Evolutionary conservation across 208 protist genomes (phyloP), one percentile per base, ranked within the genome.

Genomic region (Leishmania major): DNA sequence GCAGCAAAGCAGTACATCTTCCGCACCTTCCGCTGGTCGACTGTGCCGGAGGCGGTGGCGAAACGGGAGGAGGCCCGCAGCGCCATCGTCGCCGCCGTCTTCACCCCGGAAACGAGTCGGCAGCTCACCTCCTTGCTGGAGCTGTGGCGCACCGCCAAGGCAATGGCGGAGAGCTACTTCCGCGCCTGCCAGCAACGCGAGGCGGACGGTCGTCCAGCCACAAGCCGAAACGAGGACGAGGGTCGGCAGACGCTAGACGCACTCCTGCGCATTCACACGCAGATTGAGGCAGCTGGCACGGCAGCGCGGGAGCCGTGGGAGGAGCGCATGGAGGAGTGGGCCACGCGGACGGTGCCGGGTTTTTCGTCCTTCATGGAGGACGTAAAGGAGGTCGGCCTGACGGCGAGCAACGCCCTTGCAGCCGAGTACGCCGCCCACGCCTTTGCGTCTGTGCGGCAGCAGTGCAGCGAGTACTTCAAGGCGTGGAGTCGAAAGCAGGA

Each of bases 371-470:
- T 89, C n/a, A 83, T 85, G 73, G 84, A 89, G 67, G 89, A 91
- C 22, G 79, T 93, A n/a, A 91, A 88, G 81, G 85, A 89, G n/a
- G 72, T 93, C 28, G 92, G 90, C 5, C 77, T 90, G 66, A 92
- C 88, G 17, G 92, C 90, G 25, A 93, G 92, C 77, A 90, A 84
- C 74, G 92, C 92, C 25, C 88, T 95, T 28, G 88, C 90, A 11
- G 90, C 87, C 28, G 89, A 91, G 62, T 90, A 95, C 82, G 88
- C 90, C 1, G 78, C 78, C 40, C 75, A 75, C 70, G 66, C 88
- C 53, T 81, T 89, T 28, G 71, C 77, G 5, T 84, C 78, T 19
- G 77, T 89, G n/a, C 85, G 75, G 59, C 80, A 89, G 53, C 83
- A 77, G 55, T 95, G 92, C 78, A 78, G 89, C 28, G 83, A 84